Evolutionary conservation across 495 filamentous ascomycete genomes (phyloP).

Genomic region (Bacidia rubella): DNA sequence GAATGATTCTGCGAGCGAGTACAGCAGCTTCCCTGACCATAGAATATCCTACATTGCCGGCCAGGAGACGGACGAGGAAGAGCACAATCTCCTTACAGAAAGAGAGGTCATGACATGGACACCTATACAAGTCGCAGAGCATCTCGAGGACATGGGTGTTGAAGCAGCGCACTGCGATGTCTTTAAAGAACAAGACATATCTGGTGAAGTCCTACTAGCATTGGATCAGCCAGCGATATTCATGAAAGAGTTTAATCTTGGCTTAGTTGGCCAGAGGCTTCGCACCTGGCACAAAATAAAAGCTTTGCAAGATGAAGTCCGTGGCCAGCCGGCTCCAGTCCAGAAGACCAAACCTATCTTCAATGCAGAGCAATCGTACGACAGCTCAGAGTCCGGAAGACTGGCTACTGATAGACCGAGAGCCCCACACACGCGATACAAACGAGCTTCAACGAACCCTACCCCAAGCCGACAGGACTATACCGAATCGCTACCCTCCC

Average conservation of each 20-base stretch:
- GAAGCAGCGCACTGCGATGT: slow-evolving; percentile 80
- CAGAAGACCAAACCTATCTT: slow-evolving; percentile 21
- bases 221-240: slow-evolving; percentile 91
- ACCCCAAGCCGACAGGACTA: slow-evolving; percentile 8
- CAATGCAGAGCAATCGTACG: slow-evolving; percentile 20
- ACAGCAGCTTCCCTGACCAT: slow-evolving; percentile 63
- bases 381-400: slow-evolving; percentile 28
- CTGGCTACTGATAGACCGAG: slow-evolving; percentile 23
- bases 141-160: slow-evolving; percentile 66
- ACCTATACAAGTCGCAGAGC: slow-evolving; percentile 66
- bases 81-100: slow-evolving; percentile 40
- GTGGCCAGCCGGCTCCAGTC: slow-evolving; percentile 22
- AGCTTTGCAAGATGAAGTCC: slow-evolving; percentile 70
- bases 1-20: slow-evolving; percentile 83
- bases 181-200: slow-evolving; percentile 92
- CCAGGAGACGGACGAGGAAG: slow-evolving; percentile 69
- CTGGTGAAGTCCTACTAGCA: slow-evolving; percentile 79
- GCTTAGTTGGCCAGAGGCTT: slow-evolving; percentile 71
- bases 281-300: slow-evolving; percentile 96
- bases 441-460: slow-evolving; percentile 14
- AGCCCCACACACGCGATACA: slow-evolving; percentile 22
- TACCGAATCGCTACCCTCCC: slow-evolving; percentile 10
- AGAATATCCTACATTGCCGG: slow-evolving; percentile 82
- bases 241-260: slow-evolving; percentile 90
- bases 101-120: slow-evolving; percentile 61